These are phyloP conservation scores for Aspergillus calidoustus DNA, from an alignment of 2,329 filamentous ascomycete genomes.

Conservation along the genomic window DNA sequence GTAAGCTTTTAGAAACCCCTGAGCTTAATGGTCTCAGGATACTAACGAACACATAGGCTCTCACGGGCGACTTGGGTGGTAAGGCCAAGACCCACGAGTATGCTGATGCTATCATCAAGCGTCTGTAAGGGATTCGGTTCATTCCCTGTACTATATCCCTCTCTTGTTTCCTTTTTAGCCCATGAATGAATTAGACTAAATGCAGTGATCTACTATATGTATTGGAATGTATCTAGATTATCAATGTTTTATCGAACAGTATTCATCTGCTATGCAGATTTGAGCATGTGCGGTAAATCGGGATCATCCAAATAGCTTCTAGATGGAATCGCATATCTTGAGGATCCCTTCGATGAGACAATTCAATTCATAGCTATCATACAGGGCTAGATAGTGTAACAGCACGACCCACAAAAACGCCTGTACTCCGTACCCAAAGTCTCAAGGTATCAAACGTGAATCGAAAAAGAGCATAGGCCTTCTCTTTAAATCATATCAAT, in stretches of 20 bases:
- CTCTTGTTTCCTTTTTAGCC: conserved; percentile 36
- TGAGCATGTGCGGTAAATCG: background rate
- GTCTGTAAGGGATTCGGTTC: conserved; percentile 49
- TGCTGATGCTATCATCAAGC: conserved; percentile 84
- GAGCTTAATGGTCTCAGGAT: background rate
- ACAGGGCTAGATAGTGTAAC: conserved; percentile 3
- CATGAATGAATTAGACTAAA: conserved; percentile 44
- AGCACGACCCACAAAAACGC: conserved; percentile 19
- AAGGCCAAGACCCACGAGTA: conserved; percentile 97
- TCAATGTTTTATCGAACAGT: conserved; percentile 12
- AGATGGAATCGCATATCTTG: background rate
- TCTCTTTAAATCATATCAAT: conserved; percentile 6
- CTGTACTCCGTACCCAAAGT: conserved; percentile 19
- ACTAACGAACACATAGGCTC: conserved; percentile 52
- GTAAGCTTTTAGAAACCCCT: conserved; percentile 44
- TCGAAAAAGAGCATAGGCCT: conserved; percentile 4
- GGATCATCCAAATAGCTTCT: background rate
- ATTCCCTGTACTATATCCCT: conserved; percentile 43
- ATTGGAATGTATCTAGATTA: conserved; percentile 37
- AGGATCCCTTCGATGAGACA: background rate
- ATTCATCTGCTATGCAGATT: background rate
- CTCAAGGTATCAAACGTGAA: conserved; percentile 34
- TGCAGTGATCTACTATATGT: conserved; percentile 44
- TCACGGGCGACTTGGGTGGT: conserved; percentile 95
- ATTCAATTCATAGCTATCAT: background rate